Percentiles rank a stretch among this genome's conserved stretches.
phyloP scores from a whole-genome alignment of 2,329 filamentous ascomycete species.

The Penicillium sp. region DNA sequence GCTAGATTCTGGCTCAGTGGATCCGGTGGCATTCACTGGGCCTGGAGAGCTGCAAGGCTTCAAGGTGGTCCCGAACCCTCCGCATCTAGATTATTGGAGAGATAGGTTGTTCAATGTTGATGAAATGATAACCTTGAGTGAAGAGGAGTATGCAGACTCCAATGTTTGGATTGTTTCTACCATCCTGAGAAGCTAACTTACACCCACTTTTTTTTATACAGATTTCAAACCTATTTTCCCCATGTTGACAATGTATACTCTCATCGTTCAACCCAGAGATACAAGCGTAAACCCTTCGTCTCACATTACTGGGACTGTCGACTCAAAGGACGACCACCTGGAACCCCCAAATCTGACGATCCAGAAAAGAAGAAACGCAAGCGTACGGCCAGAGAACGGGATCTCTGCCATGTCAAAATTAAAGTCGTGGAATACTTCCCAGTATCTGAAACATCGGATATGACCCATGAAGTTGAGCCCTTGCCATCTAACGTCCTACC shows the following conservation, averaged over 20 bases:
- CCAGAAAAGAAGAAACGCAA: slow-evolving; percentile 81
- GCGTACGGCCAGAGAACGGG: slow-evolving; percentile 68
- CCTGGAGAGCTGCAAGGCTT: slow-evolving; percentile 30
- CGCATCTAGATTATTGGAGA: slow-evolving; percentile 67
- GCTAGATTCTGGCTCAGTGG: slow-evolving; percentile 9
- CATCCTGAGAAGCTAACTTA: not conserved
- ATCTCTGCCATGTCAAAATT: slow-evolving; percentile 84
- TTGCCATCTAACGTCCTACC: slow-evolving; percentile 24
- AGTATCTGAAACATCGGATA: slow-evolving; percentile 29
- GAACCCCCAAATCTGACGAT: slow-evolving; percentile 75
- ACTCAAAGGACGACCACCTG: slow-evolving; percentile 73
- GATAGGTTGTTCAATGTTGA: slow-evolving; percentile 73
- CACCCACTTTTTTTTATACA: slow-evolving; percentile 37
- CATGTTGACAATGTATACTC: slow-evolving; percentile 84
- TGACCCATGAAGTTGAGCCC: slow-evolving; percentile 18
- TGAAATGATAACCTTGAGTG: slow-evolving; percentile 66
- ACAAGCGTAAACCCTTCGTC: slow-evolving; percentile 78
- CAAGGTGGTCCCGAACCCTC: slow-evolving; percentile 64
- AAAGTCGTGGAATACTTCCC: slow-evolving; percentile 79
- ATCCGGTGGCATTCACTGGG: slow-evolving; percentile 24
- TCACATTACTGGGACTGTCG: slow-evolving; percentile 85
- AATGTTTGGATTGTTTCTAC: slow-evolving; percentile 3
- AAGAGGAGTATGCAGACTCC: slow-evolving; percentile 62
- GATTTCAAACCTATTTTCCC: slow-evolving; percentile 77
- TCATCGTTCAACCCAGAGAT: slow-evolving; percentile 74